A percentile compares a stretch with the other conserved stretches of the same genome.
Evolutionary conservation across 2,329 filamentous ascomycete species (phyloP).

Genomic region (Fusarium transvaalense): DNA sequence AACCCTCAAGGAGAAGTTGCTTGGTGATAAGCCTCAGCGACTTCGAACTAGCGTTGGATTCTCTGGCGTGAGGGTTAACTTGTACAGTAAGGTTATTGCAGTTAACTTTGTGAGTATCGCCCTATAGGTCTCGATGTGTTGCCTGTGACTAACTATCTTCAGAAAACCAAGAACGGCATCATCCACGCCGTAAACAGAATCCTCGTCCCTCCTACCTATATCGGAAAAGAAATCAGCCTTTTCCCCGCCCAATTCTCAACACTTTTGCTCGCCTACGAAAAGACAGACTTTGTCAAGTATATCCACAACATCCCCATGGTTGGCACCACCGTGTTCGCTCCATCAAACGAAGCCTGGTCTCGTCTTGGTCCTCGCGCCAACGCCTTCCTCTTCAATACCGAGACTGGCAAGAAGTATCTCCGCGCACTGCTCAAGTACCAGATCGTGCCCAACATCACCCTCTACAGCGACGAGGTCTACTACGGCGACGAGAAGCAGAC

Average conservation of each 20-base stretch:
- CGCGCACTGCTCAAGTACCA: conserved; percentile 84
- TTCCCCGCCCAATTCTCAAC: conserved; percentile 84
- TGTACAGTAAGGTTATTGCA: conserved; percentile 77
- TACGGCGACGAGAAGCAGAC: conserved; percentile 45
- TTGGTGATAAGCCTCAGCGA: conserved; percentile 78
- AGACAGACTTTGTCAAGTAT: conserved; percentile 76
- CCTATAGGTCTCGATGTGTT: accelerated
- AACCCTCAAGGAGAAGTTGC: conserved; percentile 66
- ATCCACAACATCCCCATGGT: conserved; percentile 65
- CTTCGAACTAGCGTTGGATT: conserved; percentile 75
- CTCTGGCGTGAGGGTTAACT: conserved; percentile 78
- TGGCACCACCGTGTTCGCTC: conserved; percentile 84
- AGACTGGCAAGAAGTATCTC: conserved; percentile 79
- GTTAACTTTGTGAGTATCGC: conserved; percentile 72
- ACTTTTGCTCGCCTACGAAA: conserved; percentile 77
- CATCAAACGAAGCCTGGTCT: conserved; percentile 83
- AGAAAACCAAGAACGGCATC: conserved; percentile 82
- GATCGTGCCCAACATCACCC: conserved; percentile 76
- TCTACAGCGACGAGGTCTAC: conserved; percentile 89
- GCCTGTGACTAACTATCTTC: background rate
- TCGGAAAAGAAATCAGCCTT: conserved; percentile 67
- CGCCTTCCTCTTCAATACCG: conserved; percentile 83
- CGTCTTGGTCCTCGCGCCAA: conserved; percentile 79
- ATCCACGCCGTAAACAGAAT: conserved; percentile 82
- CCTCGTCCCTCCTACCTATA: conserved; percentile 79